Evolutionary conservation across 768 basidiomycete species (phyloP), one percentile per base, ranked within the genome.

Genomic region (Leccinum pellstonianum): DNA sequence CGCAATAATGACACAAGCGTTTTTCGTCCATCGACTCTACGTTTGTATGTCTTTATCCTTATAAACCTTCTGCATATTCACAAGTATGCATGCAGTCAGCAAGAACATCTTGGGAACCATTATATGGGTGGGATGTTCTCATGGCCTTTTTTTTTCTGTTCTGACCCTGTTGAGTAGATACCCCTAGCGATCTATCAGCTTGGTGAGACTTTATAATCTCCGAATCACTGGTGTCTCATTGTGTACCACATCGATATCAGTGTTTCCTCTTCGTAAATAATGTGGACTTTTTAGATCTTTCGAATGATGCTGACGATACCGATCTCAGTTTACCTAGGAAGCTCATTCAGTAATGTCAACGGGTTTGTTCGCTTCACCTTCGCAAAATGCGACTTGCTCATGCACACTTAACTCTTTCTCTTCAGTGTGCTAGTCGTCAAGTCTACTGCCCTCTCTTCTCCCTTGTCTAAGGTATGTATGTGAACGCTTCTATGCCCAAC

Each of bases 21-120:
- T 59, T 43, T 59, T 59, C 15, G 29, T 51, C 8, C 17, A 59
- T 10, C 48, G 58, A 37, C 54, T 55, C 37, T 59, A 49, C 8
- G 10, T 51, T 31, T 55, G 58, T 59, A 38, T 4, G 58, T 43
- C 17, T 50, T 19, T 5, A 14, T 25, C 6, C 9, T 14, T 19
- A 1, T 19, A 7, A 6, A 14, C 7, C 15, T 27, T 41, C 11
- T n/a, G 38, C 2, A n/a, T 4, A 19, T 23, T 8, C 9, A 43
- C 17, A 55, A 11, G 50, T 7, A 31, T 3, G 1, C 7, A 6
- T 54, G 3, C 54, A 59, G 58, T 59, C 25, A 41, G 47, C 25
- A 33, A 38, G 21, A 58, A 38, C n/a, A 27, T 55, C 29, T 10
- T 27, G 5, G 58, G 1, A 41, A 27, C 35, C 7, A 1, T 55